phyloP scores from a whole-genome alignment of 1,284 basidiomycete species.

The Mycena sp. region DNA sequence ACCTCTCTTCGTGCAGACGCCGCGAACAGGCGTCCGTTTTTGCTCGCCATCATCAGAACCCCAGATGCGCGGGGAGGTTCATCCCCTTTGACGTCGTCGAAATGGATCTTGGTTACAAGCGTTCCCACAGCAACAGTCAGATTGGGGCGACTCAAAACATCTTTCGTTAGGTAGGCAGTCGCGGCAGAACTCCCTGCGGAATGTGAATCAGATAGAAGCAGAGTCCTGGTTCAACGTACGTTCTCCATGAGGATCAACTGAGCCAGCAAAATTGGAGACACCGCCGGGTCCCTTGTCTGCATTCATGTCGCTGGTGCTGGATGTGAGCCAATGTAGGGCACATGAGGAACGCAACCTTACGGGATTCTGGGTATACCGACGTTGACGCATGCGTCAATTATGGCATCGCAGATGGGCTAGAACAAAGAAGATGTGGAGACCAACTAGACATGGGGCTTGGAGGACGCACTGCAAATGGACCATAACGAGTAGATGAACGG shows the following conservation, averaged over 20 bases:
- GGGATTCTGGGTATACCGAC: conserved; percentile 35
- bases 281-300: conserved; percentile 30
- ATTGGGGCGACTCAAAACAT: conserved; percentile 46
- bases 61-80: conserved; percentile 7
- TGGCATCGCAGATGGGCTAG: conserved; percentile 26
- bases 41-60: conserved; percentile 15
- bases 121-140: conserved; percentile 45
- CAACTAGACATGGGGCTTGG: too few species aligned
- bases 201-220: not conserved
- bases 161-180: conserved; percentile 45
- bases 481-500: conserved; percentile 32
- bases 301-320: conserved; percentile 42
- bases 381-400: conserved; percentile 28
- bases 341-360: conserved; percentile 21
- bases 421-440: too few species aligned
- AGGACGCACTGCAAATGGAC: conserved; percentile 13
- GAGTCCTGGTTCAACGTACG: conserved; percentile 34
- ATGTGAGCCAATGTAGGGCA: not conserved
- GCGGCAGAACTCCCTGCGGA: conserved; percentile 44
- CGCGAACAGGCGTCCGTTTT: conserved; percentile 35
- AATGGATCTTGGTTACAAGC: conserved; percentile 28
- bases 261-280: conserved; percentile 37
- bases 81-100: not conserved
- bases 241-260: conserved; percentile 41
- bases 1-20: conserved; percentile 46